Evolutionary conservation across 2,329 filamentous ascomycete species (phyloP).

Genomic region (Epichloe sibirici): DNA sequence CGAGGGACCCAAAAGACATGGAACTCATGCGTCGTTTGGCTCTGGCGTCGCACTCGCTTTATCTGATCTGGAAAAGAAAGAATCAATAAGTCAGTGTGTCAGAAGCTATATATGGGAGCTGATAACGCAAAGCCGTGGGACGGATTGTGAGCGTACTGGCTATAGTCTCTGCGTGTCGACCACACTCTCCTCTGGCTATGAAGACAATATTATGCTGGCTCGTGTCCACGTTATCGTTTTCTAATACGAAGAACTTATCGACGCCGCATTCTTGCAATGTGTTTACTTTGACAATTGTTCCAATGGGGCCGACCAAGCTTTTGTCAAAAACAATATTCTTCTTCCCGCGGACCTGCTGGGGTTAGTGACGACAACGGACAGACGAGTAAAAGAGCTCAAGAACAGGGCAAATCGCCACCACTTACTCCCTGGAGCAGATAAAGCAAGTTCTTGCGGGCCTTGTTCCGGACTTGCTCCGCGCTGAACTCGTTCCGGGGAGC

Average conservation of each 20-base stretch:
- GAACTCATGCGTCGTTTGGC: constrained; percentile 86
- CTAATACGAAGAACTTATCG: constrained; percentile 92
- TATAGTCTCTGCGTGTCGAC: constrained; percentile 70
- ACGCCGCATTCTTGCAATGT: constrained; percentile 95
- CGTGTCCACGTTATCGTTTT: constrained; percentile 89
- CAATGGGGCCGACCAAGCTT: constrained; percentile 77
- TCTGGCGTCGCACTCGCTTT: constrained; percentile 76
- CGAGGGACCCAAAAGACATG: constrained; percentile 94
- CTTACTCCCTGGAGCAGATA: constrained; percentile 90
- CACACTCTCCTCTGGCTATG: constrained; percentile 80
- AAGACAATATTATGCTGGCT: constrained; percentile 94
- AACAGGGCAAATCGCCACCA: constrained; percentile 24
- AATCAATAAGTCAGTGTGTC: constrained; percentile 15
- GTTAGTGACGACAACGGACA: constrained; percentile 11
- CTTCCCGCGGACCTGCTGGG: constrained; percentile 78
- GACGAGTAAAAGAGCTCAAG: constrained; percentile 1
- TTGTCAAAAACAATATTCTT: constrained; percentile 95
- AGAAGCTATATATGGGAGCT: background rate
- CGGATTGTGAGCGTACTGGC: constrained; percentile 55
- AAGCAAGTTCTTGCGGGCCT: constrained; percentile 78
- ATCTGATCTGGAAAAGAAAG: constrained; percentile 59
- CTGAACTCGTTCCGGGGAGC: constrained; percentile 60
- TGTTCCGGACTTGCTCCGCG: constrained; percentile 63
- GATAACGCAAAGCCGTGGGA: background rate
- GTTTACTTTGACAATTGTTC: constrained; percentile 87